These are phyloP conservation scores for Magnaporthiopsis rhizophila DNA, from an alignment of 2,329 filamentous ascomycete species.

Conservation along the genomic window DNA sequence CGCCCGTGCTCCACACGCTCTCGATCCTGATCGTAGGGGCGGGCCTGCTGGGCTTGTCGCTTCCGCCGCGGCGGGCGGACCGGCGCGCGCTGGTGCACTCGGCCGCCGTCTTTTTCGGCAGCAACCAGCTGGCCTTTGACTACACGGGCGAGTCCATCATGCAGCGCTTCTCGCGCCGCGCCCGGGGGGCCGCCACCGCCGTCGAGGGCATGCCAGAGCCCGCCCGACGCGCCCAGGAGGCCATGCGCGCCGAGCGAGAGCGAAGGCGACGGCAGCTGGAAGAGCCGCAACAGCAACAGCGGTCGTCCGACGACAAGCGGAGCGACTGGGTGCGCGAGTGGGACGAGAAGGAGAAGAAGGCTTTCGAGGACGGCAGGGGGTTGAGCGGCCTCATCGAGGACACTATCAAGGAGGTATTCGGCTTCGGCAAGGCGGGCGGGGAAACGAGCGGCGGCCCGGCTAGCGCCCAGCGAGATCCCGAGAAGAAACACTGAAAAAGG, in stretches of 20 bases:
- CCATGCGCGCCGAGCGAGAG: slow-evolving; percentile 38
- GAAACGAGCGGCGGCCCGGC: too few species aligned
- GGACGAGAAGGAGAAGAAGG: slow-evolving; percentile 41
- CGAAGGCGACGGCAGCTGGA: slow-evolving; percentile 20
- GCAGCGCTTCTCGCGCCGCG: slow-evolving; percentile 37
- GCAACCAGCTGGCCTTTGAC: slow-evolving; percentile 48
- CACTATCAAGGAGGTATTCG: slow-evolving; percentile 44
- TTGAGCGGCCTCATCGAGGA: slow-evolving; percentile 48
- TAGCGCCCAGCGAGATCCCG: too few species aligned
- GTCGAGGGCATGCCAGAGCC: slow-evolving; percentile 41
- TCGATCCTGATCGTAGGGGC: slow-evolving; percentile 39
- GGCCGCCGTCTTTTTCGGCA: slow-evolving; percentile 41
- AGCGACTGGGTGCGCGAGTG: slow-evolving; percentile 44
- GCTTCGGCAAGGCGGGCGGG: slow-evolving; percentile 8
- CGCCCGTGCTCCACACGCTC: slow-evolving; percentile 35
- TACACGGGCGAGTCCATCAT: slow-evolving; percentile 45
- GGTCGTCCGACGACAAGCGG: slow-evolving; percentile 6
- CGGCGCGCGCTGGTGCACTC: slow-evolving; percentile 42
- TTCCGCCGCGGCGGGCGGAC: slow-evolving; percentile 45
- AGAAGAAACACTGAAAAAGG: too few species aligned
- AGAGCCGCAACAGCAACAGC: slow-evolving; percentile 3
- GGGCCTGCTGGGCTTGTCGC: slow-evolving; percentile 28
- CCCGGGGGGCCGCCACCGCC: slow-evolving; percentile 17
- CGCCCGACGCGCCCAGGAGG: slow-evolving; percentile 37
- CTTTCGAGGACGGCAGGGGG: slow-evolving; percentile 46